phyloP scores from a whole-genome alignment of 1,284 basidiomycete genomes.

The Sporisorium sorghi region DNA sequence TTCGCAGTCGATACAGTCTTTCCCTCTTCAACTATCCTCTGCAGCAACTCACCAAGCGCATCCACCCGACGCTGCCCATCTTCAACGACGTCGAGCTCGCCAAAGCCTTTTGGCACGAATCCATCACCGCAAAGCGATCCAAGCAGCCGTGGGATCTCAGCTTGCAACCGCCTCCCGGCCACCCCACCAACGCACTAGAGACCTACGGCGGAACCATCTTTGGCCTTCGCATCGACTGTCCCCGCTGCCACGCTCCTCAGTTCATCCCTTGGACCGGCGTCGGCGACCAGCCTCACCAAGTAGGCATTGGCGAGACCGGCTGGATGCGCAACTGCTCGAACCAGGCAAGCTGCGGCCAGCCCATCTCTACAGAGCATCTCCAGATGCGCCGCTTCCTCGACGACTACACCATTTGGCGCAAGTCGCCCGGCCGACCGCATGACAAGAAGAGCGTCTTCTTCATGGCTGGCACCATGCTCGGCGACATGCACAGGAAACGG shows the following conservation, averaged over 20 bases:
- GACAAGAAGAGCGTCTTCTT: conserved; percentile 18
- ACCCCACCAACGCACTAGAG: conserved; percentile 40
- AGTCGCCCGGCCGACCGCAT: conserved; percentile 16
- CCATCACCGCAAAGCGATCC: conserved; percentile 21
- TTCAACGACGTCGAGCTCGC: conserved; percentile 34
- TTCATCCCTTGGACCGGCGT: conserved; percentile 46
- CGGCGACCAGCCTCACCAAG: conserved; percentile 28
- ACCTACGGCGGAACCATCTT: conserved; percentile 39
- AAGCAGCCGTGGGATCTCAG: conserved; percentile 44
- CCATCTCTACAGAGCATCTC: conserved; percentile 34
- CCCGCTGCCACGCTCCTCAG: conserved; percentile 20
- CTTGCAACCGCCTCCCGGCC: conserved; percentile 41
- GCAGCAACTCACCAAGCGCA: conserved; percentile 29
- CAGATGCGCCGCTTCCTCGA: conserved; percentile 47
- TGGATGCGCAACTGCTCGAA: conserved; percentile 35
- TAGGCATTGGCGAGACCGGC: conserved; percentile 38
- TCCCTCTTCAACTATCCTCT: conserved; percentile 36
- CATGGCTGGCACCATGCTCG: conserved; percentile 47
- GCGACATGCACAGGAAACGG: conserved; percentile 14
- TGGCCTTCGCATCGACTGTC: conserved; percentile 40
- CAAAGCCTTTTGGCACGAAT: conserved; percentile 19
- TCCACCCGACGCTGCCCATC: conserved; percentile 39
- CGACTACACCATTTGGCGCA: conserved; percentile 32
- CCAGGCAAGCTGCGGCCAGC: conserved; percentile 2
- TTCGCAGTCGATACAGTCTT: conserved; percentile 22